phyloP scores from a whole-genome alignment of 2,329 filamentous ascomycete genomes.

The Sclerotinia trifoliorum region DNA sequence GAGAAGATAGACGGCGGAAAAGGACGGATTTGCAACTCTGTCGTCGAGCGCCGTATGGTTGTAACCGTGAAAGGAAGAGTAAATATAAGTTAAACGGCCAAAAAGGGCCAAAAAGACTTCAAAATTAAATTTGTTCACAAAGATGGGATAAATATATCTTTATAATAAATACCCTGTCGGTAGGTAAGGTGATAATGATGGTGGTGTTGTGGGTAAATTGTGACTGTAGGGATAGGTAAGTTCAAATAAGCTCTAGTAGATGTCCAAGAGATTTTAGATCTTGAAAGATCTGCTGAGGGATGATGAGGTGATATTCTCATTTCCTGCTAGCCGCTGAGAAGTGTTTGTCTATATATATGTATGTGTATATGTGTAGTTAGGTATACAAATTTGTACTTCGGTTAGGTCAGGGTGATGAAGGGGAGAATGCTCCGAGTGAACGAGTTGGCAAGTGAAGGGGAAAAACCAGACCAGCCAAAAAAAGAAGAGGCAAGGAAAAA shows the following conservation, averaged over 20 bases:
- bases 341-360: neutral
- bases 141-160: slow-evolving; percentile 10
- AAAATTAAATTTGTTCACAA: neutral
- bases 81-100: neutral
- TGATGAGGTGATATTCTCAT: slow-evolving; percentile 11
- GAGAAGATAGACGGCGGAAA: neutral
- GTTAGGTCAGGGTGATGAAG: neutral
- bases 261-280: neutral
- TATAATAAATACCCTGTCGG: neutral
- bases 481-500: slow-evolving; percentile 2
- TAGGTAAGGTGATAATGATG: neutral
- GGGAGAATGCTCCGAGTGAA: neutral
- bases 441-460: neutral
- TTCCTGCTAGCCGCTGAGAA: slow-evolving; percentile 4
- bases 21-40: neutral
- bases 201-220: neutral
- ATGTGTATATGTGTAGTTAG: neutral
- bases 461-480: no score
- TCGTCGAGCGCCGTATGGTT: neutral
- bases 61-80: neutral
- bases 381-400: neutral
- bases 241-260: slow-evolving; percentile 3
- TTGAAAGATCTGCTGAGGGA: slow-evolving; percentile 15
- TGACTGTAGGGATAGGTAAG: neutral
- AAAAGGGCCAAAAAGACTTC: neutral